phyloP scores from a whole-genome alignment of 2,329 filamentous ascomycete species.

The Sporothrix dimorphospora region DNA sequence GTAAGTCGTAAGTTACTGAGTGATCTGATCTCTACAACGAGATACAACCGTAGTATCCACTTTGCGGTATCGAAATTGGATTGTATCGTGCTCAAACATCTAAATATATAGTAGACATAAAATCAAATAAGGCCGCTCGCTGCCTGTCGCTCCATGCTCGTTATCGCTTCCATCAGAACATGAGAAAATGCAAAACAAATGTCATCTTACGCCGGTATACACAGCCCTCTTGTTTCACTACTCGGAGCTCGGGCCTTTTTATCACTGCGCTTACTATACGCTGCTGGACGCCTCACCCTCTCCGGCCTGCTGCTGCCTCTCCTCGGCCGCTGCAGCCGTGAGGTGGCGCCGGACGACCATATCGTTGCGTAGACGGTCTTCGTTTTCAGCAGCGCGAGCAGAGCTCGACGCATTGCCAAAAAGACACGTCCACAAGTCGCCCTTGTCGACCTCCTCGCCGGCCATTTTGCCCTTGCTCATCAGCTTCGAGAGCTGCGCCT shows the following conservation, averaged over 20 bases:
- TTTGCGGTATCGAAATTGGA: background rate
- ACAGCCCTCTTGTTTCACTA: background rate
- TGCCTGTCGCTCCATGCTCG: background rate
- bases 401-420: constrained; percentile 62
- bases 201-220: background rate
- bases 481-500: constrained; percentile 69
- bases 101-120: background rate
- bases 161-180: background rate
- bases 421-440: constrained; percentile 86
- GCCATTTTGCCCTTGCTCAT: constrained; percentile 70
- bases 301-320: constrained; percentile 37
- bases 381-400: background rate
- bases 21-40: background rate
- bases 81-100: background rate
- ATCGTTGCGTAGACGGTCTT: constrained; percentile 28
- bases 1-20: constrained; percentile 18
- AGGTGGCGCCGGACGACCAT: constrained; percentile 44
- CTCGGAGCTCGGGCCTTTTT: background rate
- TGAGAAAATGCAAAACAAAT: background rate
- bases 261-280: background rate
- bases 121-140: background rate
- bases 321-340: constrained; percentile 50
- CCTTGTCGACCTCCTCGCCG: constrained; percentile 77
- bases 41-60: background rate
- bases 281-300: background rate